Evolutionary conservation across 192 early-diverging fungal genomes (phyloP).

Genomic region (Gigaspora rosea): DNA sequence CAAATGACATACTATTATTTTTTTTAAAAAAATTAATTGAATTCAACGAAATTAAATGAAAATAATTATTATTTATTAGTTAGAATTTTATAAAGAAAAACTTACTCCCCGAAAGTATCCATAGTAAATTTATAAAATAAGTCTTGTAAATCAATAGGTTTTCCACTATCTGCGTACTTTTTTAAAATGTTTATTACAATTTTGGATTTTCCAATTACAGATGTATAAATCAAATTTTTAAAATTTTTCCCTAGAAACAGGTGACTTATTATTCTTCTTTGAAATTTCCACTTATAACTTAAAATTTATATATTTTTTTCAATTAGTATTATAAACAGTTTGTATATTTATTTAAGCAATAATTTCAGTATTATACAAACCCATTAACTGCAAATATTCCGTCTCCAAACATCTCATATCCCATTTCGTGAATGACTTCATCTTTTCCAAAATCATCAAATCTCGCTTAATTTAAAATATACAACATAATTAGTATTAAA

Average conservation of each 20-base stretch:
- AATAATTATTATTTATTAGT: not conserved
- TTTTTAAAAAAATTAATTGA: not conserved
- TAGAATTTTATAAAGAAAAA: not conserved
- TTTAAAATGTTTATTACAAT: not conserved
- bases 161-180: slow-evolving; percentile 29
- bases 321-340: not conserved
- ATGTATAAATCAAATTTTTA: slow-evolving; percentile 10
- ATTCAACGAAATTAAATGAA: not conserved
- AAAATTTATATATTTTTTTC: not conserved
- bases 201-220: not conserved
- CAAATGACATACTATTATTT: slow-evolving; percentile 40
- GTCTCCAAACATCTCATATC: slow-evolving; percentile 39
- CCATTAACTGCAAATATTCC: slow-evolving; percentile 45
- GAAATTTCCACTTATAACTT: slow-evolving; percentile 7
- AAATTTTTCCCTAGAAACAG: slow-evolving; percentile 21
- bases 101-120: slow-evolving; percentile 43
- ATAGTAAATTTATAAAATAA: slow-evolving; percentile 41
- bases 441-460: slow-evolving; percentile 45
- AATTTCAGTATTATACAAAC: slow-evolving; percentile 8
- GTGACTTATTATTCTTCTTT: slow-evolving; percentile 16
- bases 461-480: slow-evolving; percentile 9
- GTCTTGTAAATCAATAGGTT: slow-evolving; percentile 46
- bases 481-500: not conserved
- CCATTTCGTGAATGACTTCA: slow-evolving; percentile 26
- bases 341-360: not conserved